Conservation (phyloP, 768 basidiomycete species). For the Leccinum olivaceopallidum region DNA sequence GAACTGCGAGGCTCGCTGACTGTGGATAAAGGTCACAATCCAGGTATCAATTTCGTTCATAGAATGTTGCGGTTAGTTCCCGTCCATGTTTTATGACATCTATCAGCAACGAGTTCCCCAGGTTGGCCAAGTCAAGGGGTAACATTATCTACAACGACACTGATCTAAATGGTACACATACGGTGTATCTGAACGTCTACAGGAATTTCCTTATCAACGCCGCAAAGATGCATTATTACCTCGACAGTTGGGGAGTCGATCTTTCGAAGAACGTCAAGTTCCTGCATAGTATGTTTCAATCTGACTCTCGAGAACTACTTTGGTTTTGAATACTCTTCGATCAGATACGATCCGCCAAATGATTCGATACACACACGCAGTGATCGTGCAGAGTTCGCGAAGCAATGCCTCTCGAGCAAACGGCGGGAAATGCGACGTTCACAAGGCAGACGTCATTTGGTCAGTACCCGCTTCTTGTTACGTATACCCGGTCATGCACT, state of each 20-base stretch:
- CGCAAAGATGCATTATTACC: conserved; percentile 85
- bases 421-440: conserved; percentile 43
- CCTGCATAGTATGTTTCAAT: conserved; percentile 48
- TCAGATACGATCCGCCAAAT: conserved; percentile 59
- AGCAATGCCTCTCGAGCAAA: conserved; percentile 41
- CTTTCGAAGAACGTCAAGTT: conserved; percentile 48
- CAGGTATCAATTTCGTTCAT: conserved; percentile 62
- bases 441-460: conserved; percentile 61
- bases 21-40: conserved; percentile 60
- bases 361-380: conserved; percentile 54
- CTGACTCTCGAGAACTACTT: background rate
- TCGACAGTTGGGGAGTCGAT: conserved; percentile 58
- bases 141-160: conserved; percentile 83
- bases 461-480: conserved; percentile 35
- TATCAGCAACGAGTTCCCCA: conserved; percentile 31
- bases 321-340: conserved; percentile 28
- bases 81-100: background rate
- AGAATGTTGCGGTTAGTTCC: conserved; percentile 75
- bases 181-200: conserved; percentile 81
- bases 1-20: conserved; percentile 70
- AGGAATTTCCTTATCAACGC: conserved; percentile 81
- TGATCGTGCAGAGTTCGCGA: conserved; percentile 47
- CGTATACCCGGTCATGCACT: conserved; percentile 3
- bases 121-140: conserved; percentile 69
- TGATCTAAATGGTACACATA: conserved; percentile 57